Percentiles rank a stretch among this genome's conserved stretches.
phyloP scores from a whole-genome alignment of 495 filamentous ascomycete genomes.

The Penicillium roqueforti region DNA sequence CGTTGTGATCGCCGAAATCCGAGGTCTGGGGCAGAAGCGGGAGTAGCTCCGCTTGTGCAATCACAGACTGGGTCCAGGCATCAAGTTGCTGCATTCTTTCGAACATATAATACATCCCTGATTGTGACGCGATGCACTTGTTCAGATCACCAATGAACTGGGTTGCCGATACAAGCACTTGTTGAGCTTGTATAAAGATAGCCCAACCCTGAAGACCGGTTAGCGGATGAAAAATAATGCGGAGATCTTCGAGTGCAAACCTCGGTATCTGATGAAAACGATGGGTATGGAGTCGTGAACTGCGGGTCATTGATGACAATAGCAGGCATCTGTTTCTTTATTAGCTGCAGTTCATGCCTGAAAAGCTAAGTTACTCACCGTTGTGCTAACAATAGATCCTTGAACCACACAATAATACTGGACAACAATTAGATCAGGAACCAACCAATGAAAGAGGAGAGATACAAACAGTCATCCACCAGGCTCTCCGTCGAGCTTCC shows the following conservation, averaged over 20 bases:
- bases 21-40: slow-evolving; percentile 34
- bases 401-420: slow-evolving; percentile 58
- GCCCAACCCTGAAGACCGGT: slow-evolving; percentile 45
- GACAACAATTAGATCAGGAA: slow-evolving; percentile 10
- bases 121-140: slow-evolving; percentile 35
- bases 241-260: slow-evolving; percentile 28
- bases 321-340: slow-evolving; percentile 40
- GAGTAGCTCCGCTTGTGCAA: slow-evolving; percentile 45
- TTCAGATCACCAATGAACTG: slow-evolving; percentile 54
- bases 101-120: slow-evolving; percentile 44
- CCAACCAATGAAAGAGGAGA: background rate
- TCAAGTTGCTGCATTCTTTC: slow-evolving; percentile 55
- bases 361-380: slow-evolving; percentile 34
- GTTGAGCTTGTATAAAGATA: slow-evolving; percentile 53
- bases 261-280: slow-evolving; percentile 49
- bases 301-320: slow-evolving; percentile 54
- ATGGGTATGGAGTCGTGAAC: slow-evolving; percentile 53
- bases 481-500: slow-evolving; percentile 53
- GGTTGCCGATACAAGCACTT: slow-evolving; percentile 52
- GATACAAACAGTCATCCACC: slow-evolving; percentile 57
- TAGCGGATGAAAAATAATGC: background rate
- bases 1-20: slow-evolving; percentile 39
- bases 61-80: slow-evolving; percentile 44
- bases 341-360: slow-evolving; percentile 7
- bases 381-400: slow-evolving; percentile 57